These are phyloP conservation scores for Scytalidium lignicola DNA, from an alignment of 2,329 filamentous ascomycete genomes.

Conservation along the genomic window DNA sequence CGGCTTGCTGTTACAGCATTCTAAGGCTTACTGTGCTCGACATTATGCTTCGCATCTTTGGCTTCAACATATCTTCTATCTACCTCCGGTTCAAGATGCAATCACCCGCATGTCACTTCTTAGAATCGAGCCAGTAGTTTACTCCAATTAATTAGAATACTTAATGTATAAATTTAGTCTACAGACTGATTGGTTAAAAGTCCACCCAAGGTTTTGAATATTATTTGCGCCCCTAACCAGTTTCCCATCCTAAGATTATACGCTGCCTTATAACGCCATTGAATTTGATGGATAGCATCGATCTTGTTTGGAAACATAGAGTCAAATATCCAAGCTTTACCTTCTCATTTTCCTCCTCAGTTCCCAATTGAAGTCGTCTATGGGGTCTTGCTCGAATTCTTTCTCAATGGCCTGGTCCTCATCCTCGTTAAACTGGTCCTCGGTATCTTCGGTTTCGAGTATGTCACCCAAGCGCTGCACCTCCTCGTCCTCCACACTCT, in stretches of 20 bases:
- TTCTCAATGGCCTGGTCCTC: constrained; percentile 14
- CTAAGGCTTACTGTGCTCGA: too few relatives aligned
- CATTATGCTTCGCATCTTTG: too few relatives aligned
- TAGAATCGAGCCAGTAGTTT: too few relatives aligned
- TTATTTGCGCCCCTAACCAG: not conserved
- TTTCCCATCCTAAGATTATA: not conserved
- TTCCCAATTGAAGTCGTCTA: constrained; percentile 1
- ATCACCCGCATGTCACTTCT: too few relatives aligned
- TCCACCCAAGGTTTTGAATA: not conserved
- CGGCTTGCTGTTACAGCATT: too few relatives aligned
- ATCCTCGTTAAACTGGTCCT: constrained; percentile 34
- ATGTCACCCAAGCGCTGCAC: constrained; percentile 3
- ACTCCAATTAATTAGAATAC: too few relatives aligned
- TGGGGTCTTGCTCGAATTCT: constrained; percentile 10
- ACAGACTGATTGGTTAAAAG: too few relatives aligned
- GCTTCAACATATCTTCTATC: too few relatives aligned
- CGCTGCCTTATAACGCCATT: not conserved
- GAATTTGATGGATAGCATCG: not conserved
- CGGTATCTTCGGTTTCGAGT: not conserved
- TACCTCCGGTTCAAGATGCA: too few relatives aligned
- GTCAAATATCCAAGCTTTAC: not conserved
- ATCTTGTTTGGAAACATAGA: not conserved
- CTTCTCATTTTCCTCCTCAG: constrained; percentile 1
- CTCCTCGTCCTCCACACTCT: constrained; percentile 31
- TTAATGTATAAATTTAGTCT: constrained; percentile 12